Evolutionary conservation across 768 basidiomycete genomes (phyloP).

Genomic region (Flagelloscypha sp.): DNA sequence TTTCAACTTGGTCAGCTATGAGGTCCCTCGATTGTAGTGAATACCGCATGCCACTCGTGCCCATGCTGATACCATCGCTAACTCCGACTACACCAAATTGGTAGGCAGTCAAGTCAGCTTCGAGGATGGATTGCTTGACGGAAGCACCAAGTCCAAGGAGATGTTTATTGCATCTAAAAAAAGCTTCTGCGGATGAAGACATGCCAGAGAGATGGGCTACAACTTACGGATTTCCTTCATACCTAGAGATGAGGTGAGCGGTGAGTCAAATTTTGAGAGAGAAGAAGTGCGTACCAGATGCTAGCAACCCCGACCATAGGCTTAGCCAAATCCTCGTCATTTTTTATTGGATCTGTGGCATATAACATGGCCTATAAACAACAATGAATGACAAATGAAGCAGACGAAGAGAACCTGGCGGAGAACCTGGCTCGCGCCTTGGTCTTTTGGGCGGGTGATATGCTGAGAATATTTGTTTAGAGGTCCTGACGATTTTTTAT

Average conservation of each 20-base stretch:
- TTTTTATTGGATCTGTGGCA: conserved; percentile 87
- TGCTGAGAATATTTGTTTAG: conserved; percentile 76
- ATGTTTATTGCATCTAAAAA: conserved; percentile 85
- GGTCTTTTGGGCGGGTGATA: conserved; percentile 87
- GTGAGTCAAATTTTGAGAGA: conserved; percentile 8
- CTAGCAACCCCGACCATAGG: conserved; percentile 97
- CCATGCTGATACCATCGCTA: conserved; percentile 98
- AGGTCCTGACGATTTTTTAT: too few relatives aligned
- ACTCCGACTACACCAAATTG: conserved; percentile 98
- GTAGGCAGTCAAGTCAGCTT: conserved; percentile 78
- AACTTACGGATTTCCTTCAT: conserved; percentile 95
- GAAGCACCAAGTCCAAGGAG: conserved; percentile 82
- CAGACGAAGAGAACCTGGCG: neutral
- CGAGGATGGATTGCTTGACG: conserved; percentile 70
- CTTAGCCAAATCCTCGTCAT: conserved; percentile 82
- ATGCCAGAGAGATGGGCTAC: conserved; percentile 2
- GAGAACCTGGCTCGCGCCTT: conserved; percentile 85
- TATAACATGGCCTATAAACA: conserved; percentile 86
- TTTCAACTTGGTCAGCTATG: conserved; percentile 96
- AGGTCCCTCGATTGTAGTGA: conserved; percentile 97
- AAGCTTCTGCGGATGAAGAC: conserved; percentile 2
- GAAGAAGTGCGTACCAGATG: conserved; percentile 65
- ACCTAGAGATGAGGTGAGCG: conserved; percentile 46
- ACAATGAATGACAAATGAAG: conserved; percentile 3
- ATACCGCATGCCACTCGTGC: conserved; percentile 86